phyloP scores from a whole-genome alignment of 805 yeast genomes.

The Yarrowia osloensis region DNA sequence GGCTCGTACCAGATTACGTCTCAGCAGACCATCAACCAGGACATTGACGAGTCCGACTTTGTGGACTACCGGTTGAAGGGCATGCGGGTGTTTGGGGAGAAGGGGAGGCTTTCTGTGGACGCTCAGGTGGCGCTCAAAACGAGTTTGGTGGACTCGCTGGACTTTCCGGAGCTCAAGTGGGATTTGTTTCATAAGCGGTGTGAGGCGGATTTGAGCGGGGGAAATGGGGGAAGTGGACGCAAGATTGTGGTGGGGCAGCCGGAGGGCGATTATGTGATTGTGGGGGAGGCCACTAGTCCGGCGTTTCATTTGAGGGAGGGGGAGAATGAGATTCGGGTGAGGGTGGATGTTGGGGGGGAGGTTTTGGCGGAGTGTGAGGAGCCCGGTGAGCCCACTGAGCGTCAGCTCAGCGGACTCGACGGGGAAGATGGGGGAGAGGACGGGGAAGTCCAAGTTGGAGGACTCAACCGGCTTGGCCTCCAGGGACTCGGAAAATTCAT shows the following conservation, averaged over 20 bases:
- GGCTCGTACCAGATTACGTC: not conserved
- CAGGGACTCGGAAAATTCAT: too few species aligned
- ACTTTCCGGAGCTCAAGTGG: slow-evolving; percentile 9
- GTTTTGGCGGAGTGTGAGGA: not conserved
- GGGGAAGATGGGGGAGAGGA: not conserved
- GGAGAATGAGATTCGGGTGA: slow-evolving; percentile 1
- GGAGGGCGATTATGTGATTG: slow-evolving; percentile 2
- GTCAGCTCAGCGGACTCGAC: too few species aligned
- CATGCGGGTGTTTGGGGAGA: not conserved
- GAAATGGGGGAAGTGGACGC: not conserved
- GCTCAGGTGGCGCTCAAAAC: slow-evolving; percentile 3
- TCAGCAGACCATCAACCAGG: slow-evolving; percentile 17
- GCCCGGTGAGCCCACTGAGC: too few species aligned
- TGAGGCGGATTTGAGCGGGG: not conserved
- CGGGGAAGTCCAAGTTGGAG: not conserved
- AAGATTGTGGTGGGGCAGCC: slow-evolving; percentile 19
- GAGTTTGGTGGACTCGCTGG: not conserved
- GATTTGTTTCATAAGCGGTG: not conserved
- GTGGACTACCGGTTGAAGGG: slow-evolving; percentile 14
- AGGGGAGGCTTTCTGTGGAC: not conserved
- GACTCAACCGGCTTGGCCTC: too few species aligned
- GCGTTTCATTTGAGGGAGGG: not conserved
- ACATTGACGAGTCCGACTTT: slow-evolving; percentile 1
- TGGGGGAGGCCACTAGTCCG: not conserved
- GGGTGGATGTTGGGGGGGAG: not conserved